These are phyloP conservation scores for Boletus reticuloceps DNA, from an alignment of 768 basidiomycete genomes.

Conservation along the genomic window DNA sequence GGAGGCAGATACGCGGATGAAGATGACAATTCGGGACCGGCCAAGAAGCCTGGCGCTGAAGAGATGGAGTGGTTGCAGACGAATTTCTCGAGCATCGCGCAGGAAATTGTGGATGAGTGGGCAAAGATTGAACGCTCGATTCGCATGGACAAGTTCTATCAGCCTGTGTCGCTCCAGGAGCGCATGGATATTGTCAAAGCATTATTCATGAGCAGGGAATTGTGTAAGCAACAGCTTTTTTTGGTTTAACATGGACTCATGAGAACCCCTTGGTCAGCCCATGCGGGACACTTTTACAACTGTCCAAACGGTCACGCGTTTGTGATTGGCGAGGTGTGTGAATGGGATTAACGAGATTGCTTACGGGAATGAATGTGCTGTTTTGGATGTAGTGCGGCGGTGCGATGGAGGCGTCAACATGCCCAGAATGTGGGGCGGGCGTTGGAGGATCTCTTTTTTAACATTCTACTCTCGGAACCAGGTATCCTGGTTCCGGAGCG, in stretches of 20 bases:
- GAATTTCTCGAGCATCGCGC: constrained; percentile 40
- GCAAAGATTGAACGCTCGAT: constrained; percentile 38
- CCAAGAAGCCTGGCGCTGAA: constrained; percentile 23
- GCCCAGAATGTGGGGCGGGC: constrained; percentile 55
- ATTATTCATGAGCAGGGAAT: constrained; percentile 29
- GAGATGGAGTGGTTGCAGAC: constrained; percentile 40
- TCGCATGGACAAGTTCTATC: constrained; percentile 44
- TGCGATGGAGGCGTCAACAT: constrained; percentile 44
- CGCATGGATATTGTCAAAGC: constrained; percentile 48
- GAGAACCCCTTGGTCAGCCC: constrained; percentile 20
- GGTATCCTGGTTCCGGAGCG: too few species aligned
- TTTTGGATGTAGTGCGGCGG: constrained; percentile 51
- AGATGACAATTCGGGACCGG: not conserved
- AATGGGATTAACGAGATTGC: not conserved
- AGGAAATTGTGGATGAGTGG: constrained; percentile 48
- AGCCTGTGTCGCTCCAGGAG: constrained; percentile 53
- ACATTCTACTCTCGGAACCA: too few species aligned
- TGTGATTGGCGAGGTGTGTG: constrained; percentile 51
- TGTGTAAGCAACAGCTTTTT: constrained; percentile 34
- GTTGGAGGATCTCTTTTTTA: constrained; percentile 60
- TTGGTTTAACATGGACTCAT: not conserved
- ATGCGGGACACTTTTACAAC: constrained; percentile 46
- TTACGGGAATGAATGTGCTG: not conserved
- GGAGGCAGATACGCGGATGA: constrained; percentile 4
- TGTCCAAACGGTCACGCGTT: constrained; percentile 63